Base-by-base conservation (phyloP, 2,329 filamentous ascomycete species). In the Clonostachys rhizophaga region DNA sequence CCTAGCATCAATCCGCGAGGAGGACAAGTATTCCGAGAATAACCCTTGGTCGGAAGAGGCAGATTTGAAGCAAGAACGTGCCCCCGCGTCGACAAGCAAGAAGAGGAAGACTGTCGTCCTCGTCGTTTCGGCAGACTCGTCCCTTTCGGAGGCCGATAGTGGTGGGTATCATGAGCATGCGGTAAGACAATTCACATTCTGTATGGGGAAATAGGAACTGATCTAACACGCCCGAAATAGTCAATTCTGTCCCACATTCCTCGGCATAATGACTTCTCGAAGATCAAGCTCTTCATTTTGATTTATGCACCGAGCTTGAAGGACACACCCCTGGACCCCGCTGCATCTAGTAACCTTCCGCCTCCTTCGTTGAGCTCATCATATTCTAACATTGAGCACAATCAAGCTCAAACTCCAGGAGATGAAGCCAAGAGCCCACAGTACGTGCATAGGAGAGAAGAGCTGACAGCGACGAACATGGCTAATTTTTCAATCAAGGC, bases 31-130 rank as follows among this genome's bases (percentile, higher is more conserved):
- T 63, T 84, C 83, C 53, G 92, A 96, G 64, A 89, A 94, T 67
- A 87, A 89, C 62, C 84, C 89, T 45, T 96, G 92, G 92, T 91
- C 87, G 13, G 91, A 96, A 65, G 91, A 96, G 69, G 89, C 86
- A 18, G 86, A 89, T 56, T 78, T 86, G 43, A 82, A 86, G 59
- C 71, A 71, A 55, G 71, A 76, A 47, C 71, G 70, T 46, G 56
- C 64, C 44, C 50, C 66, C 44, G 24, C 9, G 24, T 9, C 24
- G 9, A 30, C 24, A 9, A 52, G 62, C 45, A 81, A 73, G 58
- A 78, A 75, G 57, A 81, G 82, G 58, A 94, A 85, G 72, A 90
- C 84, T 0, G 88, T 96, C n/a, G 91, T 85, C 8, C 81, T 97
- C 57, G 86, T 96, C 13, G 83, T 96, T 12, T 95, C 89, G 48